These are phyloP conservation scores for Acorus calamus DNA, from an alignment of 106 monocot species.

Conservation along the genomic window DNA sequence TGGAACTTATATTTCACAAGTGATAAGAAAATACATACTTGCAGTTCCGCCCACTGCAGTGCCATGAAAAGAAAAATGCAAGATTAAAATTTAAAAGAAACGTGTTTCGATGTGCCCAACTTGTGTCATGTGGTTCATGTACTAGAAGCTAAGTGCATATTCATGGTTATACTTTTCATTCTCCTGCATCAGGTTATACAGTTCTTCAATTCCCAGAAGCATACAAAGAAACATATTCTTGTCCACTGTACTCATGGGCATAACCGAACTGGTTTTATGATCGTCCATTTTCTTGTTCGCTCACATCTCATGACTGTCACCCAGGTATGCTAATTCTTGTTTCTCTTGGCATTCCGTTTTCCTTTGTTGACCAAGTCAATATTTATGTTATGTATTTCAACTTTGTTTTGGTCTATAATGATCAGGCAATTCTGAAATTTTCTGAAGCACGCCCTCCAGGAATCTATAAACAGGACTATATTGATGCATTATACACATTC, in stretches of 20 bases:
- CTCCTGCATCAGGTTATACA: conserved; percentile 42
- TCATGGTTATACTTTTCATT: background rate
- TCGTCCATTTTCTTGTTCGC: conserved; percentile 56
- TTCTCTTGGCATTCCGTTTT: background rate
- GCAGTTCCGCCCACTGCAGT: too few species aligned
- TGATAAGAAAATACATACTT: too few species aligned
- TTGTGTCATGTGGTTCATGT: background rate
- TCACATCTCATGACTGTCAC: conserved; percentile 37
- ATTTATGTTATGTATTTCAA: background rate
- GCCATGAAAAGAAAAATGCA: too few species aligned
- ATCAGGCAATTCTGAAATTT: conserved; percentile 51
- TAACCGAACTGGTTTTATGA: conserved; percentile 77
- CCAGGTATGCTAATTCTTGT: conserved; percentile 29
- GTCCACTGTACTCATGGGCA: conserved; percentile 84
- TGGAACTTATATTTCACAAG: too few species aligned
- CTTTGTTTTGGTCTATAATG: conserved; percentile 6
- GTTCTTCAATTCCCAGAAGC: conserved; percentile 49
- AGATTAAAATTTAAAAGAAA: too few species aligned
- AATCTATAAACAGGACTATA: conserved; percentile 70
- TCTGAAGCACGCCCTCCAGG: conserved; percentile 60
- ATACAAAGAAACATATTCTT: conserved; percentile 53
- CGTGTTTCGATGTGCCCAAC: background rate
- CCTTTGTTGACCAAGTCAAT: background rate
- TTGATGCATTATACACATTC: conserved; percentile 53
- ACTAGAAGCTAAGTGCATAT: background rate